Evolutionary conservation across 1,284 basidiomycete species (phyloP), one percentile per base, ranked within the genome.

Genomic region (Ceratobasidium sp.): DNA sequence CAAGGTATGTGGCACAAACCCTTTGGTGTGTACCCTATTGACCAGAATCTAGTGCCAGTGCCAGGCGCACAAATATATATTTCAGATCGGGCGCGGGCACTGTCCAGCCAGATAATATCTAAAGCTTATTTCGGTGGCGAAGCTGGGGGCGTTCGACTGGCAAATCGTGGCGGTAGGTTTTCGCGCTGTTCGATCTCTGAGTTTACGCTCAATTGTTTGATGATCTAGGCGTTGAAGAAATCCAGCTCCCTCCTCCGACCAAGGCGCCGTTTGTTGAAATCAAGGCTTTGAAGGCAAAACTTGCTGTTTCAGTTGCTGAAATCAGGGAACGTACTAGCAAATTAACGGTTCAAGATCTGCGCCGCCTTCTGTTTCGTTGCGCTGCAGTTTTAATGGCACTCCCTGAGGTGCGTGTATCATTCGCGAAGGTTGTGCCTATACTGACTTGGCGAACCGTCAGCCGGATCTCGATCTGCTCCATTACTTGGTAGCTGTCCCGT

Each of bases 41-140:
- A 33, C 18, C 33, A 41, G 60, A 4, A n/a, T 41, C 4, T 23
- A 66, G 69, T 38, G 20, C 50, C 48, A 65, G 71, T 60, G 23
- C 50, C 60, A 18, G 71, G 64, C 38, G 50, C 71, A 14, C 71
- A 65, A 30, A 35, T 60, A 4, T 75, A 65, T 50, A 46, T 64
- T 44, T 65, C 48, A 23, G 71, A 75, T 33, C 23, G 71, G 23
- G 60, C 71, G 2, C 60, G 71, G n/a, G 71, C 33, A 7, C 85
- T 96, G 59, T 88, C 92, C 0, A 94, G 91, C 81, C 94, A 96
- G 83, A 89, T 96, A 77, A 91, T 95, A 7, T 92, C 92, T 69
- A 97, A 96, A 83, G 91, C 91, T 30, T 95, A 95, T 83, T 97
- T 92, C 82, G 88, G 90, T 27, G 96, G 96, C 50, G 96, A 98